A percentile compares a stretch with the other conserved stretches of the same genome.
Evolutionary conservation across 257 asterid genomes (phyloP).

Genomic region (Leptodermis oblonga): DNA sequence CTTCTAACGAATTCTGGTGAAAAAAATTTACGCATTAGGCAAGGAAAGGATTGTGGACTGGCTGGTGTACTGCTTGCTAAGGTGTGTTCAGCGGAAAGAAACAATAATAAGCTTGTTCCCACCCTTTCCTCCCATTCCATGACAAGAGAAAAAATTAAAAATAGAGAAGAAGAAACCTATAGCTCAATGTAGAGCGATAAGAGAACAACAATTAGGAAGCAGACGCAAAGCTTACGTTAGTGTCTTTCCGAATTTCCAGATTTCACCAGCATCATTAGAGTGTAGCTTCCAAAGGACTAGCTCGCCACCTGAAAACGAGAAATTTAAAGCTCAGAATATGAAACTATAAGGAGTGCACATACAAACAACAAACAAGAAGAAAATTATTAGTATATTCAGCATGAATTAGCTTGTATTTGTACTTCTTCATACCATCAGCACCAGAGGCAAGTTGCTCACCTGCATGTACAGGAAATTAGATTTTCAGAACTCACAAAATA

Average conservation of each 20-base stretch:
- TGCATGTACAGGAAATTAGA: slow-evolving; percentile 36
- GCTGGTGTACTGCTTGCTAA: neutral
- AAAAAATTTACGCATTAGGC: neutral
- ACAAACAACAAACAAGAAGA: neutral
- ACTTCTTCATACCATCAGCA: slow-evolving; percentile 69
- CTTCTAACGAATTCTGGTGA: neutral
- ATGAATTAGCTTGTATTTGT: neutral
- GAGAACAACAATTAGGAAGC: neutral
- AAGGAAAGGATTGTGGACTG: neutral
- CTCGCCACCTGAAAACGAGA: slow-evolving; percentile 68
- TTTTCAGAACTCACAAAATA: slow-evolving; percentile 5
- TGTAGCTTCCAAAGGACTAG: slow-evolving; percentile 73
- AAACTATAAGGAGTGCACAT: neutral
- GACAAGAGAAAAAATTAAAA: neutral
- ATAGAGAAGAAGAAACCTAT: neutral
- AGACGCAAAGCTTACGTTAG: slow-evolving; percentile 53
- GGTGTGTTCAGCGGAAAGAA: neutral
- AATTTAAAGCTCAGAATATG: slow-evolving; percentile 9
- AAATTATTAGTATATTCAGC: neutral
- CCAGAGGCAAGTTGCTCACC: slow-evolving; percentile 97
- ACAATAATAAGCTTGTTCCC: neutral
- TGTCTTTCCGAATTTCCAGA: slow-evolving; percentile 82
- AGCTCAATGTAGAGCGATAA: neutral
- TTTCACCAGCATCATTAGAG: slow-evolving; percentile 63
- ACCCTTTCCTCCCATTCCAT: neutral